Percentiles rank a stretch among this genome's conserved stretches.
Conservation (phyloP, 768 basidiomycete species). For the Lactifluus rugatus region DNA sequence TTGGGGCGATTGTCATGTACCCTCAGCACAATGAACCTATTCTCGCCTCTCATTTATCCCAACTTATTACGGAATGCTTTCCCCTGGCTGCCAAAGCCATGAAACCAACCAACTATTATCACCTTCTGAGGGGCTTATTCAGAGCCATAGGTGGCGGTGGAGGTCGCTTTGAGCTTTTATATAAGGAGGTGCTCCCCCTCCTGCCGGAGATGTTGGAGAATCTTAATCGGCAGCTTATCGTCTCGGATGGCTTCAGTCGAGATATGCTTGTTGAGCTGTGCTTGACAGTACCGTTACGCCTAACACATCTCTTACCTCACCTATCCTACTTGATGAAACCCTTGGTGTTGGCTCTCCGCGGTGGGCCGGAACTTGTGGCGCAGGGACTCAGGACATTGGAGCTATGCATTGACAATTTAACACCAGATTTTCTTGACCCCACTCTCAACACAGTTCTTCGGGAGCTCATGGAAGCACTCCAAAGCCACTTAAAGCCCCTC, state of each 20-base stretch:
- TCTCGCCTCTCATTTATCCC: slow-evolving; percentile 85
- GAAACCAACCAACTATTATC: slow-evolving; percentile 88
- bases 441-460: slow-evolving; percentile 86
- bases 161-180: slow-evolving; percentile 86
- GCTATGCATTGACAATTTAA: slow-evolving; percentile 98
- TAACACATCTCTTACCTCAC: slow-evolving; percentile 93
- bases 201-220: slow-evolving; percentile 96
- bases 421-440: slow-evolving; percentile 95
- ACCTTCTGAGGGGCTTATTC: slow-evolving; percentile 85
- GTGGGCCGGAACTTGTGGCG: slow-evolving; percentile 80
- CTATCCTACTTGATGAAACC: slow-evolving; percentile 95
- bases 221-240: slow-evolving; percentile 78
- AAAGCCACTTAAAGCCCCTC: slow-evolving; percentile 81
- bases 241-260: slow-evolving; percentile 69
- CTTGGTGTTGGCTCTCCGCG: slow-evolving; percentile 80
- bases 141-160: slow-evolving; percentile 87
- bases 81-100: slow-evolving; percentile 85
- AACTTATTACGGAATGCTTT: slow-evolving; percentile 93
- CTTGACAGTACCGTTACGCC: slow-evolving; percentile 88
- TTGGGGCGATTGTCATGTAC: slow-evolving; percentile 70
- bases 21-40: slow-evolving; percentile 80
- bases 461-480: slow-evolving; percentile 90
- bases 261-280: slow-evolving; percentile 97
- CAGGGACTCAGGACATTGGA: slow-evolving; percentile 95
- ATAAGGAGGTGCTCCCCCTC: slow-evolving; percentile 92